A percentile compares a stretch with the other conserved stretches of the same genome.
These are phyloP conservation scores for Harrya chromipes DNA, from an alignment of 768 basidiomycete species.

Conservation along the genomic window DNA sequence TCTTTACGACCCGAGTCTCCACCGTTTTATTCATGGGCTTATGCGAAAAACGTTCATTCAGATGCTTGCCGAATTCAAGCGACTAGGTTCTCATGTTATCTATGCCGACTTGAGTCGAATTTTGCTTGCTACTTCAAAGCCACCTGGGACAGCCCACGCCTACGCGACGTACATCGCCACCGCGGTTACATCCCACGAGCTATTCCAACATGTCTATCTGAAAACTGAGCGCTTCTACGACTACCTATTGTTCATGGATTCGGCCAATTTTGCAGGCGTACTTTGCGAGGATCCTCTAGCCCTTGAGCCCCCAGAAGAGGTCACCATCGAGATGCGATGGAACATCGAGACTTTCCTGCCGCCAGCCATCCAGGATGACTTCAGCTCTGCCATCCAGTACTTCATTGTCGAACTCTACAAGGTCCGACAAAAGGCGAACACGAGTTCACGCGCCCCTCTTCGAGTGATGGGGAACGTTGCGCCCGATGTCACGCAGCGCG, in stretches of 20 bases:
- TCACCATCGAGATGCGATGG: slow-evolving; percentile 84
- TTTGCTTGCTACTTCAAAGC: slow-evolving; percentile 90
- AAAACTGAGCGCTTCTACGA: slow-evolving; percentile 89
- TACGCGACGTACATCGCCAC: slow-evolving; percentile 95
- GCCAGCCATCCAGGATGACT: slow-evolving; percentile 73
- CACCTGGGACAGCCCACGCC: slow-evolving; percentile 90
- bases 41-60: slow-evolving; percentile 99
- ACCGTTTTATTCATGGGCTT: slow-evolving; percentile 89
- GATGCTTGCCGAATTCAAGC: slow-evolving; percentile 92
- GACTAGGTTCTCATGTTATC: slow-evolving; percentile 89
- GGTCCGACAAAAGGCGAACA: slow-evolving; percentile 61
- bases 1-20: slow-evolving; percentile 90
- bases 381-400: slow-evolving; percentile 66
- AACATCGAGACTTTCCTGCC: slow-evolving; percentile 92
- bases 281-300: slow-evolving; percentile 79
- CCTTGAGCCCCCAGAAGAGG: slow-evolving; percentile 61
- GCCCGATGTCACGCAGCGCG: slow-evolving; percentile 62
- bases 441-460: slow-evolving; percentile 63
- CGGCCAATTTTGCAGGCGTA: slow-evolving; percentile 86
- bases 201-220: slow-evolving; percentile 92
- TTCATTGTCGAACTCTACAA: slow-evolving; percentile 86
- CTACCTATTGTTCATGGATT: slow-evolving; percentile 93
- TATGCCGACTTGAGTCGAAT: slow-evolving; percentile 93
- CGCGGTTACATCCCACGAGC: slow-evolving; percentile 90
- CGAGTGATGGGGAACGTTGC: slow-evolving; percentile 64